Percentiles rank a stretch among this genome's conserved stretches.
These are phyloP conservation scores for Melaleuca alternifolia DNA, from an alignment of 345 rosid genomes.

Conservation along the genomic window DNA sequence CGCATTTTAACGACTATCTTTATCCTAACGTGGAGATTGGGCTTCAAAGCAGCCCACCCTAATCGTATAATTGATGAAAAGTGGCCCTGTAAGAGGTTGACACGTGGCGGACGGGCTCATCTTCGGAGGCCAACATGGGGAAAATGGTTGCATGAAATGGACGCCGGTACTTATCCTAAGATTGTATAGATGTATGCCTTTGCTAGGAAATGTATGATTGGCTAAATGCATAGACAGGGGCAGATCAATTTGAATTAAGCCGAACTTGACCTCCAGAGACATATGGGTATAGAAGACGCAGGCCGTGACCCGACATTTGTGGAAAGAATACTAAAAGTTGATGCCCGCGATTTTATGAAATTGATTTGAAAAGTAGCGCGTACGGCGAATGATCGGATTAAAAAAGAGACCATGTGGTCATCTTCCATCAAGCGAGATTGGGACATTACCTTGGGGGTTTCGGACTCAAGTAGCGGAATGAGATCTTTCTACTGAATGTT, in stretches of 20 bases:
- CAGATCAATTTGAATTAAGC: not conserved
- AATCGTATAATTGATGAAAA: not conserved
- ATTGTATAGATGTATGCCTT: not conserved
- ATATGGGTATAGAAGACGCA: not conserved
- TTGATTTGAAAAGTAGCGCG: not conserved
- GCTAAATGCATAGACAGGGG: not conserved
- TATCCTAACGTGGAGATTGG: not conserved
- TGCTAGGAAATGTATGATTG: not conserved
- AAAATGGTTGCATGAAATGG: not conserved
- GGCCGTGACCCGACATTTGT: not conserved
- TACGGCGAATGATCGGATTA: not conserved
- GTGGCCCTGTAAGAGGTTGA: not conserved
- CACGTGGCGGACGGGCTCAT: not conserved
- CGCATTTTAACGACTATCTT: not conserved
- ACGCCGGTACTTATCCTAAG: not conserved
- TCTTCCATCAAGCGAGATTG: not conserved
- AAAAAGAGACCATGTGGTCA: not conserved
- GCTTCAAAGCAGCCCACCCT: not conserved
- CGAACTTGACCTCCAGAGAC: not conserved
- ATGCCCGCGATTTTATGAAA: not conserved
- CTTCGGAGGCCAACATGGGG: not conserved
- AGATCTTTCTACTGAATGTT: not conserved
- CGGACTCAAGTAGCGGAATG: not conserved
- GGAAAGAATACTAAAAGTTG: not conserved
- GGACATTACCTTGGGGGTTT: not conserved